Conservation (phyloP, 1,284 basidiomycete species). For the Athelia psychrophila region DNA sequence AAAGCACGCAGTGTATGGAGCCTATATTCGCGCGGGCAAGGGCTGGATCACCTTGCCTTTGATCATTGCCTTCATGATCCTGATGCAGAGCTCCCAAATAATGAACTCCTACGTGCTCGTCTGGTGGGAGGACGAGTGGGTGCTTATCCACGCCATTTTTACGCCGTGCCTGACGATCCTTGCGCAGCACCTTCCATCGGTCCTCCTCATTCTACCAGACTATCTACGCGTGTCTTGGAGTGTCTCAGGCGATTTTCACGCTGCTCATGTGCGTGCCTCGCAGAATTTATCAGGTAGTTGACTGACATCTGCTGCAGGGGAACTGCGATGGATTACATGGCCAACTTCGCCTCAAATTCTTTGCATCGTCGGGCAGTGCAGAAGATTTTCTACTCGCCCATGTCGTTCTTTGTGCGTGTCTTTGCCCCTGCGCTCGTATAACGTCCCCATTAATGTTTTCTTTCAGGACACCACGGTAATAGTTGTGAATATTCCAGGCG, state of each 20-base stretch:
- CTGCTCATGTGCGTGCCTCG: slow-evolving; percentile 47
- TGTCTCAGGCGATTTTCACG: slow-evolving; percentile 60
- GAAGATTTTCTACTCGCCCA: slow-evolving; percentile 65
- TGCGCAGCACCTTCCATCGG: slow-evolving; percentile 40
- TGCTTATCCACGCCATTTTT: slow-evolving; percentile 8
- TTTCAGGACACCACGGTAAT: neutral
- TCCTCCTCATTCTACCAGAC: slow-evolving; percentile 67
- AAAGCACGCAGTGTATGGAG: slow-evolving; percentile 52
- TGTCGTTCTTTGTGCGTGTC: slow-evolving; percentile 73
- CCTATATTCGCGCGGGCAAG: slow-evolving; percentile 63
- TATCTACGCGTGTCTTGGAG: slow-evolving; percentile 66
- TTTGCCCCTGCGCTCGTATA: slow-evolving; percentile 28
- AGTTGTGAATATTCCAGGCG: neutral
- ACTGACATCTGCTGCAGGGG: slow-evolving; percentile 37
- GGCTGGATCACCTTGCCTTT: slow-evolving; percentile 56
- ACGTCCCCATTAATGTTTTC: neutral
- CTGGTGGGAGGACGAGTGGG: slow-evolving; percentile 71
- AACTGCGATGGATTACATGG: slow-evolving; percentile 51
- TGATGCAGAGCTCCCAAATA: slow-evolving; percentile 65
- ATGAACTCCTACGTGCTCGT: slow-evolving; percentile 61
- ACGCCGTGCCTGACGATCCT: neutral
- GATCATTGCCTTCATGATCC: slow-evolving; percentile 48
- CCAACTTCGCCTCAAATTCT: slow-evolving; percentile 56
- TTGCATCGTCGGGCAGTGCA: slow-evolving; percentile 52
- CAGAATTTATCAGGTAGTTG: neutral